phyloP scores from a whole-genome alignment of 1,139 yeast genomes.

The Tardiomyces digboiensis region DNA sequence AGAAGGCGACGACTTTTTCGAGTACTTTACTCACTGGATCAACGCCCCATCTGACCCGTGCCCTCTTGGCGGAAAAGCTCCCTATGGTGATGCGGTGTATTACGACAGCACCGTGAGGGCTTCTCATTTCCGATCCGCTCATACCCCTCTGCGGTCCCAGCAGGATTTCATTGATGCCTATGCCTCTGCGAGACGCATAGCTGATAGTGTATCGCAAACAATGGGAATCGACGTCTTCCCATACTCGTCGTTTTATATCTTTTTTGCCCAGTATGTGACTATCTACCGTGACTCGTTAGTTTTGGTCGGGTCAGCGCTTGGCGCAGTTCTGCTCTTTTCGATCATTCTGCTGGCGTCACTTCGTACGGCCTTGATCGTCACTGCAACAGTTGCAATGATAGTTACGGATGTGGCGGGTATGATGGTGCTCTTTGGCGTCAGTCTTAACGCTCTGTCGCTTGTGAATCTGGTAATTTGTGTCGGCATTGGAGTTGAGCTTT shows the following conservation, averaged over 20 bases:
- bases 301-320: constrained; percentile 47
- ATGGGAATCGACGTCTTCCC: constrained; percentile 63
- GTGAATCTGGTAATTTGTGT: constrained; percentile 86
- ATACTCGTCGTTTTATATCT: constrained; percentile 86
- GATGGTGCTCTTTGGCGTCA: constrained; percentile 65
- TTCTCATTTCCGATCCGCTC: constrained; percentile 73
- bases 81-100: constrained; percentile 55
- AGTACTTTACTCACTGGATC: constrained; percentile 73
- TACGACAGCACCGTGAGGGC: constrained; percentile 38
- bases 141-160: constrained; percentile 72
- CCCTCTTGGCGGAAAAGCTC: constrained; percentile 94
- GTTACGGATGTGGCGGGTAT: constrained; percentile 69
- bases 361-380: constrained; percentile 46
- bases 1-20: constrained; percentile 61
- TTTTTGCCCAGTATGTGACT: constrained; percentile 77
- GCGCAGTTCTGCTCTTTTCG: constrained; percentile 45
- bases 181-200: constrained; percentile 61
- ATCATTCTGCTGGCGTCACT: constrained; percentile 57
- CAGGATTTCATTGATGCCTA: constrained; percentile 76
- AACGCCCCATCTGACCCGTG: constrained; percentile 80
- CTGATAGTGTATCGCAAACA: constrained; percentile 41
- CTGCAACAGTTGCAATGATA: constrained; percentile 52
- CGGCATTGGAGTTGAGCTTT: constrained; percentile 90
- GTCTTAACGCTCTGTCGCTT: constrained; percentile 80
- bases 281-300: constrained; percentile 48